Evolutionary conservation across 345 rosid genomes (phyloP).

Genomic region (Laguncularia racemosa): DNA sequence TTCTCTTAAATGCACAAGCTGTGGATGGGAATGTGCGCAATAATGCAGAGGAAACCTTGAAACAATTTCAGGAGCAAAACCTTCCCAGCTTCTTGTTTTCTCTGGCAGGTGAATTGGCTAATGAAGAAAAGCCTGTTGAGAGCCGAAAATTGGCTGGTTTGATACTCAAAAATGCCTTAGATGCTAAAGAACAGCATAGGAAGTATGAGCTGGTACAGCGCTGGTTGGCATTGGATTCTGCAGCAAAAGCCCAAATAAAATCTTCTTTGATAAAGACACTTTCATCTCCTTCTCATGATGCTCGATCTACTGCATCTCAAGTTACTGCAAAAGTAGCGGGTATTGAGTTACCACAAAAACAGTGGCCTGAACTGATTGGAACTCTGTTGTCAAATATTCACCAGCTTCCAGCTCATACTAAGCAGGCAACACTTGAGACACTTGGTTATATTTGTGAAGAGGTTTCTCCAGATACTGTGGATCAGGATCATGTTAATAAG

Average conservation of each 20-base stretch:
- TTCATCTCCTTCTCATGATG: constrained; percentile 32
- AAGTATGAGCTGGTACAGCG: constrained; percentile 37
- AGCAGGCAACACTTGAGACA: constrained; percentile 41
- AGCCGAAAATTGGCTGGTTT: constrained; percentile 44
- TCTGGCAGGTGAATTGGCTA: constrained; percentile 34
- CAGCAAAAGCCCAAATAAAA: constrained; percentile 33
- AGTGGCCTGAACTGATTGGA: constrained; percentile 40
- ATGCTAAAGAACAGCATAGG: constrained; percentile 45
- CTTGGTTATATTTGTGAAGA: constrained; percentile 42
- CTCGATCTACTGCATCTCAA: constrained; percentile 38
- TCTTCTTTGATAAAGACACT: constrained; percentile 29
- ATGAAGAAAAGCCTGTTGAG: constrained; percentile 40
- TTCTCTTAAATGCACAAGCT: constrained; percentile 46
- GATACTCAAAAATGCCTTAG: constrained; percentile 36
- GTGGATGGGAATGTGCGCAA: constrained; percentile 36
- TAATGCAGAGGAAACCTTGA: constrained; percentile 36
- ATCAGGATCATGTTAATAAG: constrained; percentile 38
- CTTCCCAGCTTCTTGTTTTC: constrained; percentile 35
- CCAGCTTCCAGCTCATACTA: constrained; percentile 33
- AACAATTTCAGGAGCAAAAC: constrained; percentile 41
- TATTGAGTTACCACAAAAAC: constrained; percentile 37
- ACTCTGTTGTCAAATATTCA: constrained; percentile 33
- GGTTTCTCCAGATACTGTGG: constrained; percentile 35
- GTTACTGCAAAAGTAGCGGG: constrained; percentile 40
- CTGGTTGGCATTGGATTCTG: constrained; percentile 31